A percentile compares a stretch with the other conserved stretches of the same genome.
Conservation (phyloP, 2,329 filamentous ascomycete species). For the Phoma herbarum region DNA sequence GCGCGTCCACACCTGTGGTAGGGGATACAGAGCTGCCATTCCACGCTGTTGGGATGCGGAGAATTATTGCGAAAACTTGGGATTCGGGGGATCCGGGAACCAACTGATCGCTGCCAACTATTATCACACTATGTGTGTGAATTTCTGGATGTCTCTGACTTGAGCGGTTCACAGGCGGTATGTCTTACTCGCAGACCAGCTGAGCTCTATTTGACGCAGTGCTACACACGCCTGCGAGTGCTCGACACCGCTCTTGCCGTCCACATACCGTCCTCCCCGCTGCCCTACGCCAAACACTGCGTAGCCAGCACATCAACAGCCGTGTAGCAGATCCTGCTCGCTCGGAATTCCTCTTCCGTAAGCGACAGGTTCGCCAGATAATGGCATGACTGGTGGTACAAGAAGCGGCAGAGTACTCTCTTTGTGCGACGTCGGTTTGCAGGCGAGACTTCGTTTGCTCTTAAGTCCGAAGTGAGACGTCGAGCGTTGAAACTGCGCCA, state of each 20-base stretch:
- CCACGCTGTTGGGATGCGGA: not conserved
- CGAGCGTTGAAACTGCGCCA: no score
- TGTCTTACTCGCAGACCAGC: slow-evolving; percentile 3
- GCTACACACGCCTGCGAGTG: slow-evolving; percentile 5
- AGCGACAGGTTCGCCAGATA: not conserved
- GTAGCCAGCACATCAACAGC: not conserved
- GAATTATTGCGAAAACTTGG: not conserved
- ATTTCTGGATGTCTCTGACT: no score
- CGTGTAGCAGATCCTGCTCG: not conserved
- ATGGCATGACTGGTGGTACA: slow-evolving; percentile 5
- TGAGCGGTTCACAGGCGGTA: not conserved
- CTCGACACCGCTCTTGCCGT: slow-evolving; percentile 1
- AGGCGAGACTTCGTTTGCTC: not conserved
- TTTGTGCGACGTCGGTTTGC: not conserved
- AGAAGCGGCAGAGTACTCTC: not conserved
- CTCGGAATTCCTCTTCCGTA: not conserved
- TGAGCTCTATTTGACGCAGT: slow-evolving; percentile 8
- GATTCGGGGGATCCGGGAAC: no score
- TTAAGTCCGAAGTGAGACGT: no score
- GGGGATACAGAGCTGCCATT: slow-evolving; percentile 5
- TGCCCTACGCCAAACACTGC: not conserved
- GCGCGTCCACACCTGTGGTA: not conserved
- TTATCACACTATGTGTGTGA: no score
- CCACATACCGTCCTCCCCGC: not conserved
- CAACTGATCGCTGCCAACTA: no score